Percentiles rank a stretch among this genome's conserved stretches.
Evolutionary conservation across 2,329 filamentous ascomycete species (phyloP).

Genomic region (Sarocladium brachiariae): DNA sequence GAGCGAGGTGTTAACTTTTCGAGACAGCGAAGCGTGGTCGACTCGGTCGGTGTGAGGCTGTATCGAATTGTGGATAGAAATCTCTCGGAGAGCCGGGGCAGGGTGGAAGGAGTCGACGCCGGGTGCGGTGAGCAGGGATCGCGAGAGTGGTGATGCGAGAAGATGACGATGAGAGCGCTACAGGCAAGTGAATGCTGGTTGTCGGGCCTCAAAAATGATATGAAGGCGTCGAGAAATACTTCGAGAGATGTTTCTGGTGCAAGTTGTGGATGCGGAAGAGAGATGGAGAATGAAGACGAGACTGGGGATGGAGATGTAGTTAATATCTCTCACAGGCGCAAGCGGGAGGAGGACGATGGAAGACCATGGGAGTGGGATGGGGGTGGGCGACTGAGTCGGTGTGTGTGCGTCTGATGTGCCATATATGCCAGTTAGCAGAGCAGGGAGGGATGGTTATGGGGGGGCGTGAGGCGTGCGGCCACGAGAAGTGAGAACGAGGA

Average conservation of each 20-base stretch:
- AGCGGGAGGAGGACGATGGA: conserved; percentile 9
- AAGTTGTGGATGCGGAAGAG: conserved; percentile 8
- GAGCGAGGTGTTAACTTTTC: conserved; percentile 25
- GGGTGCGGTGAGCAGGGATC: conserved; percentile 5
- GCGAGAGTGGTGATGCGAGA: not conserved
- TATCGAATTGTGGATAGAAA: not conserved
- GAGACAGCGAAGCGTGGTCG: not conserved
- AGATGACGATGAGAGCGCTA: conserved; percentile 5
- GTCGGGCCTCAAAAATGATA: not conserved
- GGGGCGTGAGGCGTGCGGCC: not conserved
- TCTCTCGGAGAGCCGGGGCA: not conserved
- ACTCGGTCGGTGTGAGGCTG: not conserved
- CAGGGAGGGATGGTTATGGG: not conserved
- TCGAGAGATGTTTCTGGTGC: conserved; percentile 1
- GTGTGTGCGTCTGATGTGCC: conserved; percentile 9
- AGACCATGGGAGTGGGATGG: conserved; percentile 9
- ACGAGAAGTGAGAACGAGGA: not conserved
- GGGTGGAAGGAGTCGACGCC: not conserved
- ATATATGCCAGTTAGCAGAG: conserved; percentile 7
- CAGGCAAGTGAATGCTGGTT: conserved; percentile 7
- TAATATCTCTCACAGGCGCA: conserved; percentile 8
- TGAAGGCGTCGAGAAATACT: not conserved
- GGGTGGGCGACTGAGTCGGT: conserved; percentile 9
- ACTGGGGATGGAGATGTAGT: conserved; percentile 10
- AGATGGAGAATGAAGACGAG: conserved; percentile 6